phyloP scores from a whole-genome alignment of 768 basidiomycete genomes.

The Amanita fuliginea region DNA sequence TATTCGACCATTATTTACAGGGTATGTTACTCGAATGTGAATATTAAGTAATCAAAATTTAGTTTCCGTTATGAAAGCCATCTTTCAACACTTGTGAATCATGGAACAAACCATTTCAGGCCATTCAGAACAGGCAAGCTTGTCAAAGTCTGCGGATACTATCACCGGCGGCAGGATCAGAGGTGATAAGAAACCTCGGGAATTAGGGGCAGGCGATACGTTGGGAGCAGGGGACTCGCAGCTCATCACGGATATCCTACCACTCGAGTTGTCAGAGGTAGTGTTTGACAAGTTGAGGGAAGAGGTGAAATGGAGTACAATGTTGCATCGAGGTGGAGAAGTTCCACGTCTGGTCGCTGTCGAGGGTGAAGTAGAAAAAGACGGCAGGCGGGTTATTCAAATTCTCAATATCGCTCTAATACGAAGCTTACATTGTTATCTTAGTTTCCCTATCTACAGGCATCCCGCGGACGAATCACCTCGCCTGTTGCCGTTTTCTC shows the following conservation, averaged over 20 bases:
- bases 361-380: conserved; percentile 22
- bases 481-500: conserved; percentile 52
- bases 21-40: no score
- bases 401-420: background rate
- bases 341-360: conserved; percentile 26
- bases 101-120: no score
- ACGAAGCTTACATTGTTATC: background rate
- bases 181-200: background rate
- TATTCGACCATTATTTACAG: no score
- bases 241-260: conserved; percentile 48
- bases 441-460: conserved; percentile 68
- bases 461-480: conserved; percentile 78
- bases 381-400: conserved; percentile 25
- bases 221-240: conserved; percentile 62
- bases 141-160: background rate
- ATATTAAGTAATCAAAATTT: no score
- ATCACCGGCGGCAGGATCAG: background rate
- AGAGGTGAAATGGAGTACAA: conserved; percentile 64
- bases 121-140: background rate
- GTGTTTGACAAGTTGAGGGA: conserved; percentile 48
- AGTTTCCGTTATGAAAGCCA: no score
- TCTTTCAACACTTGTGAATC: no score
- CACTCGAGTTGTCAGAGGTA: conserved; percentile 37
- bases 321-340: conserved; percentile 73
- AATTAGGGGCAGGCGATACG: conserved; percentile 16